These are phyloP conservation scores for Trypanosoma cruzi DNA, from an alignment of 208 protist species.

Conservation along the genomic window DNA sequence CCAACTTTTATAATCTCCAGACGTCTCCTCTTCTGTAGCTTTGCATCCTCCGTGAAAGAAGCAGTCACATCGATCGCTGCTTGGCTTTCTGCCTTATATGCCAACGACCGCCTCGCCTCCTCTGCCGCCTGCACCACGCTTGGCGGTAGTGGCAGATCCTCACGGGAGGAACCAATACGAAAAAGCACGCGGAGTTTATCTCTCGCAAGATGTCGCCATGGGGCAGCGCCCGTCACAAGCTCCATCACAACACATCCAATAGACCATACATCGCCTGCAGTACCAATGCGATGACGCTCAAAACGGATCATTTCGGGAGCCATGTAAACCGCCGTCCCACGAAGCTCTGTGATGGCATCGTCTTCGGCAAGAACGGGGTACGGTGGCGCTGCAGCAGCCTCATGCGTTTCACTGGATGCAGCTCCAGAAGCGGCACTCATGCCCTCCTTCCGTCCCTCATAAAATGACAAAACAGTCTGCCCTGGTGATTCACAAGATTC, in stretches of 20 bases:
- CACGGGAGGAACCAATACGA: slow-evolving; percentile 38
- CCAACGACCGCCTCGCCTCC: slow-evolving; percentile 43
- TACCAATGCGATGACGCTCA: slow-evolving; percentile 40
- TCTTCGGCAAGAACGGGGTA: slow-evolving; percentile 59
- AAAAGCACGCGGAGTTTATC: slow-evolving; percentile 28
- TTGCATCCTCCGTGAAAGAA: background rate
- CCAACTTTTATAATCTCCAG: background rate
- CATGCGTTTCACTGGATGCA: background rate
- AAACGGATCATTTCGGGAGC: slow-evolving; percentile 67
- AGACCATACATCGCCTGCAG: slow-evolving; percentile 39
- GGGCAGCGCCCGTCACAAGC: slow-evolving; percentile 31
- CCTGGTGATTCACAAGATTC: background rate
- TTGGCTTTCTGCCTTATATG: background rate
- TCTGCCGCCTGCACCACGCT: slow-evolving; percentile 43
- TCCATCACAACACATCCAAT: slow-evolving; percentile 47
- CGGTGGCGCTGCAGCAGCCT: background rate
- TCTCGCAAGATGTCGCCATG: slow-evolving; percentile 29
- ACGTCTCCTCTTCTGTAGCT: background rate
- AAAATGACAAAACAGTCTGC: background rate
- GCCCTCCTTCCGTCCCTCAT: background rate
- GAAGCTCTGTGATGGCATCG: slow-evolving; percentile 77
- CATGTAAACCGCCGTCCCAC: slow-evolving; percentile 67
- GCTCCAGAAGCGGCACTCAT: background rate
- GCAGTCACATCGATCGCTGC: background rate
- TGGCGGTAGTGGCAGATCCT: slow-evolving; percentile 71